Conservation (phyloP, 2,329 filamentous ascomycete species). For the Amylocarpus encephaloides region DNA sequence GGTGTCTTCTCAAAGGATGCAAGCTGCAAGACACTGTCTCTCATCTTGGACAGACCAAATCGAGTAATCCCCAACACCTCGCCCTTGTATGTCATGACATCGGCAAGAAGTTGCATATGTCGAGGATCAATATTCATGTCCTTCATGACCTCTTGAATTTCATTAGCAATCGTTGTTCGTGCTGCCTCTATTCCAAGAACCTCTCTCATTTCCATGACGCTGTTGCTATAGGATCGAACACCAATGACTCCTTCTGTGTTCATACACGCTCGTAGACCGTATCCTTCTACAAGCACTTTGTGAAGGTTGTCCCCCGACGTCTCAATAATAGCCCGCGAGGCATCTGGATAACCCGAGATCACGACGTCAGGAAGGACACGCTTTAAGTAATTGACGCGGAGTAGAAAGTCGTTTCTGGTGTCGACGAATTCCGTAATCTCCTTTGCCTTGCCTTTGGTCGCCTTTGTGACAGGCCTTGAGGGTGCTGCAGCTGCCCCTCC, state of each 20-base stretch:
- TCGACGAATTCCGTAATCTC: constrained; percentile 38
- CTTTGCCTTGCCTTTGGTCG: constrained; percentile 15
- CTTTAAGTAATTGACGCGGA: constrained; percentile 79
- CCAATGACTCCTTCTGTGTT: constrained; percentile 87
- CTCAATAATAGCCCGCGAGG: constrained; percentile 81
- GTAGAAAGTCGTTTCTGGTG: constrained; percentile 57
- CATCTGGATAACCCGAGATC: constrained; percentile 83
- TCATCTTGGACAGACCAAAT: constrained; percentile 93
- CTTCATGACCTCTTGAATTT: constrained; percentile 85
- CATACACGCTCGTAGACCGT: constrained; percentile 84
- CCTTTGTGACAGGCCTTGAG: too few species aligned
- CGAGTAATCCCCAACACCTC: constrained; percentile 94
- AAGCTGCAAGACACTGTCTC: constrained; percentile 86
- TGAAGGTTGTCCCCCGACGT: constrained; percentile 62
- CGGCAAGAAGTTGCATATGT: constrained; percentile 94
- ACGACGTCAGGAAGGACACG: constrained; percentile 75
- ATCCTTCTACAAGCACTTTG: constrained; percentile 85
- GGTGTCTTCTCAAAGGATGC: constrained; percentile 98
- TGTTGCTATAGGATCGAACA: constrained; percentile 69
- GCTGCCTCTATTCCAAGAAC: constrained; percentile 95
- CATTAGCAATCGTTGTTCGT: constrained; percentile 76
- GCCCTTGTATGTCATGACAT: constrained; percentile 99
- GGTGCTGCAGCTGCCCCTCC: constrained; percentile 7
- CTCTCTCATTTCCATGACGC: constrained; percentile 80
- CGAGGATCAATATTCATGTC: constrained; percentile 94